These are phyloP conservation scores for Talinum fruticosum DNA, from an alignment of 148 eudicot species.

Conservation along the genomic window DNA sequence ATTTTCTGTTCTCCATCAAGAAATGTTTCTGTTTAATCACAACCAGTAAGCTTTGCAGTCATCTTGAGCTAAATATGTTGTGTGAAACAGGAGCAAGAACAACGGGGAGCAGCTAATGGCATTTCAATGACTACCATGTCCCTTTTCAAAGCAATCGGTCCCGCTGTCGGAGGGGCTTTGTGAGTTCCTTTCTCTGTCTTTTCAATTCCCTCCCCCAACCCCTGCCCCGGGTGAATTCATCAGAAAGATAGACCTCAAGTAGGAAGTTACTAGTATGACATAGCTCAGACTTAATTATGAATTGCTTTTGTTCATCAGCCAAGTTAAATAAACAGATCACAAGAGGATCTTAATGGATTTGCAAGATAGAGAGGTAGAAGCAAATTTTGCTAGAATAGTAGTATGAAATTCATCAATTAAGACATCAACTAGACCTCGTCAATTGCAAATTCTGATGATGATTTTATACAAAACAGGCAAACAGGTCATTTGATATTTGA, in stretches of 20 bases:
- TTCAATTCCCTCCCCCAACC: too few species aligned
- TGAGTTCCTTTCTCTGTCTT: constrained; percentile 32
- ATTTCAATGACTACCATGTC: constrained; percentile 75
- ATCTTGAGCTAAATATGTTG: not conserved
- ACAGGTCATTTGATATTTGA: not conserved
- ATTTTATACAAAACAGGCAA: not conserved
- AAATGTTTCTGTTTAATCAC: not conserved
- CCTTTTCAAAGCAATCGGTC: constrained; percentile 72
- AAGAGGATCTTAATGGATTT: too few species aligned
- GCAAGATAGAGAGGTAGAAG: too few species aligned
- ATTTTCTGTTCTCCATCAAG: constrained; percentile 3
- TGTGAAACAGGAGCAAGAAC: constrained; percentile 60
- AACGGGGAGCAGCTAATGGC: constrained; percentile 92
- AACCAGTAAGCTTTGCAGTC: not conserved
- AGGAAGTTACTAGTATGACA: not conserved
- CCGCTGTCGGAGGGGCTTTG: constrained; percentile 76
- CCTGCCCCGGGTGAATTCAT: not conserved
- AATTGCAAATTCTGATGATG: not conserved
- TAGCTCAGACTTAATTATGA: not conserved
- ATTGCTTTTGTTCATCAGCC: not conserved
- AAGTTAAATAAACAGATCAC: not conserved
- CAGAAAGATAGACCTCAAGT: not conserved
- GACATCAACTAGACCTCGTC: not conserved
- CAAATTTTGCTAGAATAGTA: too few species aligned
- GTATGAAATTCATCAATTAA: not conserved